phyloP scores from a whole-genome alignment of 148 eudicot species.

The Oxyria digyna region DNA sequence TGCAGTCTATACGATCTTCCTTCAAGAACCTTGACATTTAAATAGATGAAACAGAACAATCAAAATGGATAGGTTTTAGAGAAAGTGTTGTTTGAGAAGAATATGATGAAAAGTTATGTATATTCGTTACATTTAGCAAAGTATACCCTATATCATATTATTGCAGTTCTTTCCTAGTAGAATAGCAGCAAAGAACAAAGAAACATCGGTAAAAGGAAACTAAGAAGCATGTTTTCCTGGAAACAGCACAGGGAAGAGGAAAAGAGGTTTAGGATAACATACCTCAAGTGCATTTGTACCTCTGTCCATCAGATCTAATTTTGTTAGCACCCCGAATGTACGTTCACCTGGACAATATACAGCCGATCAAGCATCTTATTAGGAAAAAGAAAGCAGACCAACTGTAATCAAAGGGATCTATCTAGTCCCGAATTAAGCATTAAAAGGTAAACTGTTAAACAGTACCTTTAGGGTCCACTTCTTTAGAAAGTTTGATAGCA shows the following conservation, averaged over 20 bases:
- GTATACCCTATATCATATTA: background rate
- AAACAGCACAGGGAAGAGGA: constrained; percentile 1
- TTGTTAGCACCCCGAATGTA: constrained; percentile 90
- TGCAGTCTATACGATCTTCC: constrained; percentile 63
- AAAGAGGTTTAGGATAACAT: constrained; percentile 11
- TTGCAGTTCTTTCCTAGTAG: background rate
- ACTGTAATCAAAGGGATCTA: background rate
- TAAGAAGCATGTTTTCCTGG: background rate
- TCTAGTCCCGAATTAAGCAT: background rate
- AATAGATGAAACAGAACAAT: background rate
- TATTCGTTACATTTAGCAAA: too few species aligned
- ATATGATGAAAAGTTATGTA: background rate
- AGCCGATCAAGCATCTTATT: constrained; percentile 1
- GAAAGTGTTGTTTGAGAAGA: background rate
- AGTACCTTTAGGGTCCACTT: constrained; percentile 63
- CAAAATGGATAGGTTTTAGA: background rate
- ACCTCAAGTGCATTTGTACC: constrained; percentile 98
- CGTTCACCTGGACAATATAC: constrained; percentile 54
- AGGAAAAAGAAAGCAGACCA: constrained; percentile 1
- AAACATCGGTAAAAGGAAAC: background rate
- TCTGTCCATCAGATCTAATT: constrained; percentile 95
- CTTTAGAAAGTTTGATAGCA: constrained; percentile 68
- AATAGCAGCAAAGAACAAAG: background rate
- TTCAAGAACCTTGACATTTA: constrained; percentile 48
- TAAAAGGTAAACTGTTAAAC: background rate